These are phyloP conservation scores for Blakeslea trispora DNA, from an alignment of 371 early-diverging fungal species.

Conservation along the genomic window DNA sequence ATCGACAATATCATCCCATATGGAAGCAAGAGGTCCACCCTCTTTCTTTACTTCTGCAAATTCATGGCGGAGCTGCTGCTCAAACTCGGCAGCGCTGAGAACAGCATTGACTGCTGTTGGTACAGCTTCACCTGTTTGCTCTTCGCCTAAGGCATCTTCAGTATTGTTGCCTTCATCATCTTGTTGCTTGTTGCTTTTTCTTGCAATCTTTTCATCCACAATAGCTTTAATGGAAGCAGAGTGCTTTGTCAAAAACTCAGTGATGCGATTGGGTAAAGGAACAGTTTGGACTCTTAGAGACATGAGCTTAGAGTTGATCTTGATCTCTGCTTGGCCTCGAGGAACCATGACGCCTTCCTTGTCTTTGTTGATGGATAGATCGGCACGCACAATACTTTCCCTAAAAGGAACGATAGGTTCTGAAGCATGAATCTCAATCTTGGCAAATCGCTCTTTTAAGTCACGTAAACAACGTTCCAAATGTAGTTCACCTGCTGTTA, in stretches of 20 bases:
- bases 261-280: conserved; percentile 77
- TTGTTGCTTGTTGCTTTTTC: conserved; percentile 21
- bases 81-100: conserved; percentile 36
- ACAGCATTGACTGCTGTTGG: conserved; percentile 16
- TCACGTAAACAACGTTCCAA: conserved; percentile 95
- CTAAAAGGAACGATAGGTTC: conserved; percentile 97
- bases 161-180: conserved; percentile 15
- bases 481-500: conserved; percentile 97
- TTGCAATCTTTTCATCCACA: conserved; percentile 49
- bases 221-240: conserved; percentile 65
- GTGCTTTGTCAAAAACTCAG: conserved; percentile 62
- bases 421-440: conserved; percentile 91
- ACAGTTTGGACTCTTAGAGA: conserved; percentile 76
- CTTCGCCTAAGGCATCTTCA: neutral
- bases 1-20: conserved; percentile 54
- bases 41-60: conserved; percentile 50
- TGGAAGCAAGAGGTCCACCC: conserved; percentile 43
- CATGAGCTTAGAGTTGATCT: conserved; percentile 65
- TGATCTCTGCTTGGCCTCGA: conserved; percentile 63
- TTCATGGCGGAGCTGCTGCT: conserved; percentile 39
- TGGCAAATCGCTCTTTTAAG: conserved; percentile 90
- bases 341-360: conserved; percentile 51
- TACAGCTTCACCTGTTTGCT: conserved; percentile 14
- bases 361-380: conserved; percentile 45
- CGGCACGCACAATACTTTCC: conserved; percentile 78